Conservation (phyloP, 2,329 filamentous ascomycete species). For the Colletotrichum melonis region DNA sequence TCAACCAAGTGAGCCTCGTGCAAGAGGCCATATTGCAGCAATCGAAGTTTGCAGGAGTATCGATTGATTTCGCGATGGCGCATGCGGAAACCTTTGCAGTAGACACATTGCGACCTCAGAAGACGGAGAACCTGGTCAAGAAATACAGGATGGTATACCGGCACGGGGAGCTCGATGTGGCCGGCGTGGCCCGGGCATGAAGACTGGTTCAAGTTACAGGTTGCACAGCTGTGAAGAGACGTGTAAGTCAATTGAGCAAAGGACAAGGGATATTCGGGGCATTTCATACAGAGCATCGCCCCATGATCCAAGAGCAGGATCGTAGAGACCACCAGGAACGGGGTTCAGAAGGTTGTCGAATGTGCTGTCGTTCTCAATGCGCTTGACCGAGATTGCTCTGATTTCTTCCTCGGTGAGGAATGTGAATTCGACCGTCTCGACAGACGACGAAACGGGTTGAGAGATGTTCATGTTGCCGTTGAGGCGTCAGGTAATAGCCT, state of each 20-base stretch:
- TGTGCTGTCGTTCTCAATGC: conserved; percentile 93
- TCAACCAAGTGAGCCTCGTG: conserved; percentile 73
- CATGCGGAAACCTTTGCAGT: conserved; percentile 89
- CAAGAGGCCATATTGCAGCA: conserved; percentile 87
- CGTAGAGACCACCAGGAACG: conserved; percentile 90
- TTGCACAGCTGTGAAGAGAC: conserved; percentile 76
- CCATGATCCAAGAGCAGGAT: conserved; percentile 90
- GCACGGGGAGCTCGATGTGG: conserved; percentile 93
- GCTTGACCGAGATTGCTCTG: conserved; percentile 88
- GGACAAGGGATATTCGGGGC: background rate
- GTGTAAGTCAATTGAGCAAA: conserved; percentile 32
- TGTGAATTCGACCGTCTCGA: conserved; percentile 89
- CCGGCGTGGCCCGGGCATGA: conserved; percentile 93
- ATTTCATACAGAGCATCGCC: conserved; percentile 80
- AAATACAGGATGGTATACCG: conserved; percentile 96
- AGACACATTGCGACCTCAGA: conserved; percentile 87
- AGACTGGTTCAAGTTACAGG: conserved; percentile 85
- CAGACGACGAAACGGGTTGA: conserved; percentile 84
- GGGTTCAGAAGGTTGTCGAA: conserved; percentile 93
- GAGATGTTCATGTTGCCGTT: conserved; percentile 72
- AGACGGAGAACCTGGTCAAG: conserved; percentile 91
- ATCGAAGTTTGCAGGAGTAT: conserved; percentile 84
- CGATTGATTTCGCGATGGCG: conserved; percentile 80
- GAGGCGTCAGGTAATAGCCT: conserved; percentile 25
- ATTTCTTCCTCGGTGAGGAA: conserved; percentile 88